Base-by-base conservation (phyloP, 768 basidiomycete genomes). In the Russula earlei region DNA sequence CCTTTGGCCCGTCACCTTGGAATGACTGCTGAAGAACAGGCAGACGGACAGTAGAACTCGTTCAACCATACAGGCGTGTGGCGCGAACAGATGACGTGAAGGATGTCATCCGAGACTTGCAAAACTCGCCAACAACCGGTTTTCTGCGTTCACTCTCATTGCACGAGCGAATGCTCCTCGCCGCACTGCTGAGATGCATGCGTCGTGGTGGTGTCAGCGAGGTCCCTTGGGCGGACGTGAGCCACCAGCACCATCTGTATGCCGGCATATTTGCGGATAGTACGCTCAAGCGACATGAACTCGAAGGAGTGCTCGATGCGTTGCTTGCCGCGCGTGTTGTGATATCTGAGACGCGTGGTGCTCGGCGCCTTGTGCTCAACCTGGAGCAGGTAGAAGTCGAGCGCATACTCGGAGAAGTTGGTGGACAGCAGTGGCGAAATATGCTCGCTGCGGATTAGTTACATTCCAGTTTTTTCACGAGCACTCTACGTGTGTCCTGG, bases 141-240 rank as follows among this genome's bases (percentile, higher is more conserved):
- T 96, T 85, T 65, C 70, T 97, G 24, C 79, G 79, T 44, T 83
- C 87, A 34, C 85, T 91, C 63, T 87, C 87, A 69, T 77, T 91
- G 59, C 91, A 95, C 65, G 92, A 96, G 67, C 81, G 86, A 38
- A 76, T 94, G 45, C 85, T 96, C 84, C 76, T 97, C 17, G 86
- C 85, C 15, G 82, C 92, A 1, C 67, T 95, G 36, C 71, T 94
- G 24, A 85, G 87, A 63, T 91, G 90, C 65, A 77, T 90, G 42
- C 83, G 84, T 67, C 76, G 87, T 42, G 84, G 87, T 58, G 93
- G 93, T 25, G 78, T 97, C 0, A 85, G 91, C 50, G 91, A 93
- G 71, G 84, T 97, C 46, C 81, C 81, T 63, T 93, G 88, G 88
- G 77, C 78, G 25, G 85, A 90, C 60, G 87, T 94, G 40, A 77